Conservation (phyloP, 495 filamentous ascomycete genomes). For the Tuber calosporum region DNA sequence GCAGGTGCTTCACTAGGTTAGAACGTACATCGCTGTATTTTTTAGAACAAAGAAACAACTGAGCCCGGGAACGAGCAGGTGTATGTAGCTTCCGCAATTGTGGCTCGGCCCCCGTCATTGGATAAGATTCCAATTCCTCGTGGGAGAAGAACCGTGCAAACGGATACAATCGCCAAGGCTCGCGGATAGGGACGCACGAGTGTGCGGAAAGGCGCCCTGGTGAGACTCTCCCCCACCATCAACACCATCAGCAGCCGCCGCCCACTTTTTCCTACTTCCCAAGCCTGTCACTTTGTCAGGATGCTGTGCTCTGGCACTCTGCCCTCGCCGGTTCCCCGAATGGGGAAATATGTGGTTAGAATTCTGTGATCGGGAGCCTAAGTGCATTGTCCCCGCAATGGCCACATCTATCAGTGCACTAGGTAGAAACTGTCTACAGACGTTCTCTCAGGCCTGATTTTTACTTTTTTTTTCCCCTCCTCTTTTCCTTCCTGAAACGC, state of each 20-base stretch:
- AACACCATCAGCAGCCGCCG: background rate
- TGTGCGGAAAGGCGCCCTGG: background rate
- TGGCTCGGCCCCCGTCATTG: slow-evolving; percentile 25
- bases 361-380: background rate
- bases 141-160: slow-evolving; percentile 34
- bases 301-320: background rate
- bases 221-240: background rate
- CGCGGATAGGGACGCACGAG: slow-evolving; percentile 8
- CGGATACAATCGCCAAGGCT: slow-evolving; percentile 28
- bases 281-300: slow-evolving; percentile 3
- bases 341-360: background rate
- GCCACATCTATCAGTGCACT: background rate
- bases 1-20: slow-evolving; percentile 35
- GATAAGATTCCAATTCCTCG: slow-evolving; percentile 26
- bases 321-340: background rate
- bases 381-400: slow-evolving; percentile 1
- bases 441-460: background rate
- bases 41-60: slow-evolving; percentile 34
- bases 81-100: slow-evolving; percentile 1
- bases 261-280: background rate
- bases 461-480: background rate
- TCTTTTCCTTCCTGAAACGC: background rate
- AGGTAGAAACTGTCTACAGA: background rate
- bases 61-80: slow-evolving; percentile 29
- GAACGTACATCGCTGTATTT: slow-evolving; percentile 14